Evolutionary conservation across 108 stramenopile genomes (phyloP), one percentile per base, ranked within the genome.

Genomic region (Fistulifera solaris): DNA sequence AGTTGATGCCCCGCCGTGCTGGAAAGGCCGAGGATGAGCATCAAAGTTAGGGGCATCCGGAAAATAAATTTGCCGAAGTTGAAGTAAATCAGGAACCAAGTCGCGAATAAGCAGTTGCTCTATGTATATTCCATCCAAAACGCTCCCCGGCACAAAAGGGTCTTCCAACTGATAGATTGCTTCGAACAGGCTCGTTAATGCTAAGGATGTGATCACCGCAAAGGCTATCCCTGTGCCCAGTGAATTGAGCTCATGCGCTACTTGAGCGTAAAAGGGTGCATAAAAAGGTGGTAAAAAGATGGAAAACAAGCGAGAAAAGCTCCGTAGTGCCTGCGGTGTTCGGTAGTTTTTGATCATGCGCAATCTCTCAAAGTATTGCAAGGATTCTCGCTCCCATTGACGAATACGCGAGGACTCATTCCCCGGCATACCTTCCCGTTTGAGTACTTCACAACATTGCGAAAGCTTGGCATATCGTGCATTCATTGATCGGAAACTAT

Each of bases 301-400:
- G 16, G 76, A 67, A 52, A 83, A 89, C 2, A 89, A 31, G 26
- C 83, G 53, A 12, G 67, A 78, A 54, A 89, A 89, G 42, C 78
- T 71, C 42, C 87, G 54, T 23, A 89, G 40, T 2, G 79, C 81
- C 50, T 83, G 81, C 17, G 87, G 87, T 11, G 87, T 89, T 18
- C 87, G 76, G 45, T 89, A 89, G 11, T 48, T 63, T 55, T 89
- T 89, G 60, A 85, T 73, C 63, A 83, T 66, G 15, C 78, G 54
- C 54, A 83, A 25, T 22, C 68, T 69, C 40, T 89, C 87, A 53
- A 67, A 43, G 14, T 63, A 18, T 35, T 63, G 59, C 17, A 57
- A 17, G 0, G 63, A 40, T 7, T 63, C 31, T 17, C 72, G 56
- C 61, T 89, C 81, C 52, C 74, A 89, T 56, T 89, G 83, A 17